Percentiles rank a stretch among this genome's conserved stretches.
phyloP scores from a whole-genome alignment of 257 asterid species.

The Scutellaria barbata region DNA sequence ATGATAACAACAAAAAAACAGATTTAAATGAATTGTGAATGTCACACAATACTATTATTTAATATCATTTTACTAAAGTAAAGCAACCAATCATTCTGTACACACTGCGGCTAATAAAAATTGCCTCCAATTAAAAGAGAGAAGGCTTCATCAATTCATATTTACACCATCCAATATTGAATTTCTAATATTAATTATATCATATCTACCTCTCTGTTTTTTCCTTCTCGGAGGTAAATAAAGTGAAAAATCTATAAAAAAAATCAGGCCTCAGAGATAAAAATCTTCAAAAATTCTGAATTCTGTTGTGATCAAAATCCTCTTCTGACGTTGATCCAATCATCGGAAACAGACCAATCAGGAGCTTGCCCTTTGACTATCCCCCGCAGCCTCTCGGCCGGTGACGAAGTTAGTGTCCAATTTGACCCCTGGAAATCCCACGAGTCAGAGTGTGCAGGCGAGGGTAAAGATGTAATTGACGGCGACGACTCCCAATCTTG shows the following conservation, averaged over 20 bases:
- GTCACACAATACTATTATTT: background rate
- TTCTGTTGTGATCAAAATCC: constrained; percentile 18
- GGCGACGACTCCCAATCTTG: constrained; percentile 63
- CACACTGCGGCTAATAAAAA: background rate
- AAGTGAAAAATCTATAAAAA: no score
- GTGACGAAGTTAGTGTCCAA: constrained; percentile 12
- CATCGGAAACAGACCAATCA: constrained; percentile 61
- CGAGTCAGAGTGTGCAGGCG: constrained; percentile 32
- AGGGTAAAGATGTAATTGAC: constrained; percentile 51
- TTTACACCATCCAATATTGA: background rate
- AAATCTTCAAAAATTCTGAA: background rate
- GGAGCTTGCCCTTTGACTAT: constrained; percentile 39
- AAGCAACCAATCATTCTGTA: background rate
- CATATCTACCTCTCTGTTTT: no score
- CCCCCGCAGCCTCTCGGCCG: constrained; percentile 52
- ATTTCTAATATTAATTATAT: background rate
- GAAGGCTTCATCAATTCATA: background rate
- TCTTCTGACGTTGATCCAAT: constrained; percentile 66
- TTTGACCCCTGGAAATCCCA: constrained; percentile 33
- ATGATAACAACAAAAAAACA: background rate
- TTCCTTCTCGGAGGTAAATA: no score
- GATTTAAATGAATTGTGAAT: background rate
- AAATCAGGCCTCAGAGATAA: no score
- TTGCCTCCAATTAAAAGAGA: no score
- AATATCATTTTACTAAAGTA: background rate